Conservation (phyloP, 2,329 filamentous ascomycete genomes). For the Claviceps spartinae region DNA sequence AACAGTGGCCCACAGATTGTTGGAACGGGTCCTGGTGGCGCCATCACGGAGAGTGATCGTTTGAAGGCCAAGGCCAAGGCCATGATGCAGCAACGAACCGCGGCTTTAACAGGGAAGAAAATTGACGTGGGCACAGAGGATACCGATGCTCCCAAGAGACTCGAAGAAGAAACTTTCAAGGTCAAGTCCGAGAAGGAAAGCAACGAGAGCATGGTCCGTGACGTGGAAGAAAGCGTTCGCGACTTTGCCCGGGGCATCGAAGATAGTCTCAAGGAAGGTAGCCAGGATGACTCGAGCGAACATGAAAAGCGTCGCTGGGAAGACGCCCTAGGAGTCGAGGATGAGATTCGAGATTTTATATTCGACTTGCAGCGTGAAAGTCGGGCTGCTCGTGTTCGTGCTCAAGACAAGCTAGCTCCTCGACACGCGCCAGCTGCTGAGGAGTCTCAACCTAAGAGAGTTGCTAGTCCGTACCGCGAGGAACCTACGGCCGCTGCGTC, state of each 20-base stretch:
- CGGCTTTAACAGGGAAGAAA: constrained; percentile 79
- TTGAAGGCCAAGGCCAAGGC: constrained; percentile 91
- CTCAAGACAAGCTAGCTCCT: constrained; percentile 40
- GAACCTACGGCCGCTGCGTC: constrained; percentile 36
- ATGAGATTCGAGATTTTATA: constrained; percentile 95
- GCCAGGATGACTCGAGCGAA: constrained; percentile 61
- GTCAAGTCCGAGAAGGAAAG: constrained; percentile 77
- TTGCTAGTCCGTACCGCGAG: constrained; percentile 33
- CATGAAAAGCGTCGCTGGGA: constrained; percentile 93
- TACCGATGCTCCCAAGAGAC: constrained; percentile 62
- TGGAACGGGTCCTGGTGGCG: constrained; percentile 82
- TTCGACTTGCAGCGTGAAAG: constrained; percentile 87
- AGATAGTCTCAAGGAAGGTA: constrained; percentile 72
- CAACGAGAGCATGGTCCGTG: constrained; percentile 90
- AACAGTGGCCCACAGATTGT: constrained; percentile 68
- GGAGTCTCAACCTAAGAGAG: constrained; percentile 26
- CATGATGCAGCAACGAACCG: constrained; percentile 97
- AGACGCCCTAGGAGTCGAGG: constrained; percentile 87
- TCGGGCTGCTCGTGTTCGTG: constrained; percentile 55
- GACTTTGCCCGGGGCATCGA: constrained; percentile 80
- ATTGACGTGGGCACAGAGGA: constrained; percentile 56
- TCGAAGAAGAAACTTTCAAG: constrained; percentile 78
- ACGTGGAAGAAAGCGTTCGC: constrained; percentile 90
- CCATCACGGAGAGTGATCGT: constrained; percentile 83
- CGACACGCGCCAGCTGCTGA: constrained; percentile 28